phyloP scores from a whole-genome alignment of 768 basidiomycete genomes.

The Collybia mongolica region DNA sequence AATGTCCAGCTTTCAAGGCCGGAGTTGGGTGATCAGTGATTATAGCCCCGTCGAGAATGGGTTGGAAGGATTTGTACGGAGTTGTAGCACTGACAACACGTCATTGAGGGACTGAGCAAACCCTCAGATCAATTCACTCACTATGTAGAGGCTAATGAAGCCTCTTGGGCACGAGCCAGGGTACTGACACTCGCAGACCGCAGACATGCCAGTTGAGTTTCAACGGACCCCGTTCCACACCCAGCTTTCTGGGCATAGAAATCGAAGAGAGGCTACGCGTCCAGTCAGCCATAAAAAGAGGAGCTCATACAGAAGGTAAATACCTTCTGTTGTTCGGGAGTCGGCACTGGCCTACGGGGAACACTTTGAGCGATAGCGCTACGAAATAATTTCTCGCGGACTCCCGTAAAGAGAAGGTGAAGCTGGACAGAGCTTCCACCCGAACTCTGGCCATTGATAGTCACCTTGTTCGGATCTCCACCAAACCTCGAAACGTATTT shows the following conservation, averaged over 20 bases:
- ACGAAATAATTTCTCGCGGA: constrained; percentile 40
- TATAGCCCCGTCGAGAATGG: constrained; percentile 26
- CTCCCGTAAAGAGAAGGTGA: constrained; percentile 47
- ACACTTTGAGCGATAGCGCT: constrained; percentile 65
- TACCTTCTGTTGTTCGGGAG: constrained; percentile 53
- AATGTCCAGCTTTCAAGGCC: constrained; percentile 25
- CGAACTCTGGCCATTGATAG: constrained; percentile 62
- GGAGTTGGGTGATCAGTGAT: constrained; percentile 31
- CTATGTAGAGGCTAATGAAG: too few species aligned
- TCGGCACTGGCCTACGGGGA: constrained; percentile 48
- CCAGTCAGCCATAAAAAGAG: not conserved
- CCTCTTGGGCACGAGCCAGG: constrained; percentile 53
- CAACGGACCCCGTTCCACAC: constrained; percentile 38
- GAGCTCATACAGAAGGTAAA: constrained; percentile 2
- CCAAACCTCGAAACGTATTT: constrained; percentile 61
- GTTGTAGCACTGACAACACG: too few species aligned
- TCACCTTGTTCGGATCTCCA: constrained; percentile 56
- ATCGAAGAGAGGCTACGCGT: constrained; percentile 48
- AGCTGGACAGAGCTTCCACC: constrained; percentile 56
- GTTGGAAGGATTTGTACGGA: constrained; percentile 21
- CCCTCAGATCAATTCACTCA: too few species aligned
- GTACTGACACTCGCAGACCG: constrained; percentile 50
- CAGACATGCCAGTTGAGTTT: constrained; percentile 42
- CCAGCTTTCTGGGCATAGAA: constrained; percentile 49
- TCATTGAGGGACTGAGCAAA: too few species aligned